Evolutionary conservation across 805 yeast genomes (phyloP).

Genomic region (Sugiyamaella valdiviana): DNA sequence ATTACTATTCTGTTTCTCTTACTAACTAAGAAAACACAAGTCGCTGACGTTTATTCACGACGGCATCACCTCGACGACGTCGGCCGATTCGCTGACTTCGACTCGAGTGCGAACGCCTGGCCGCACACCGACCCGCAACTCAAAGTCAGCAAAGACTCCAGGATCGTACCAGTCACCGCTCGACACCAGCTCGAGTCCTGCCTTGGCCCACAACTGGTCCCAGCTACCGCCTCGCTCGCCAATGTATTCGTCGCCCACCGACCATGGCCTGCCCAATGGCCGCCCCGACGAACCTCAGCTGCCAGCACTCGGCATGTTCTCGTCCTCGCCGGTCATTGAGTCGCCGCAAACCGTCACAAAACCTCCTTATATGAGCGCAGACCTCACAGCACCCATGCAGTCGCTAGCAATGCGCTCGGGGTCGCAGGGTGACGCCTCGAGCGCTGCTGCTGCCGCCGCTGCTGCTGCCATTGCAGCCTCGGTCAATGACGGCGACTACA

Average conservation of each 20-base stretch:
- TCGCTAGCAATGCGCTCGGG: slow-evolving; percentile 1
- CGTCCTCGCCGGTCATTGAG: slow-evolving; percentile 15
- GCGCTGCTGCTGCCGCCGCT: not conserved
- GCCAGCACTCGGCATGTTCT: slow-evolving; percentile 14
- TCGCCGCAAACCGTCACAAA: slow-evolving; percentile 14
- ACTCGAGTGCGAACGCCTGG: not conserved
- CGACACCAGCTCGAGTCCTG: not conserved
- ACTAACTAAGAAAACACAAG: not conserved
- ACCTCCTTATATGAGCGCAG: not conserved
- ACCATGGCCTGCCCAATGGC: not conserved
- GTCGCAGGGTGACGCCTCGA: not conserved
- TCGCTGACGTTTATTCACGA: slow-evolving; percentile 1
- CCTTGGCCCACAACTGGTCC: not conserved
- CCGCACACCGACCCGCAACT: not conserved
- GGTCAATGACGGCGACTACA: not conserved
- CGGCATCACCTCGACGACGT: not conserved
- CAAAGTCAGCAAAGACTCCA: not conserved
- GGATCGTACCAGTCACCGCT: not conserved
- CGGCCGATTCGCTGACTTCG: not conserved
- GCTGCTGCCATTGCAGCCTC: not conserved
- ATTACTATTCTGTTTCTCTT: no score
- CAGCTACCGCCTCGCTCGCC: not conserved
- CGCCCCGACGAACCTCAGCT: not conserved
- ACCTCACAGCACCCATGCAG: not conserved
- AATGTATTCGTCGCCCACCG: not conserved